These are phyloP conservation scores for Fusarium austroafricanum DNA, from an alignment of 2,329 filamentous ascomycete genomes.

Conservation along the genomic window DNA sequence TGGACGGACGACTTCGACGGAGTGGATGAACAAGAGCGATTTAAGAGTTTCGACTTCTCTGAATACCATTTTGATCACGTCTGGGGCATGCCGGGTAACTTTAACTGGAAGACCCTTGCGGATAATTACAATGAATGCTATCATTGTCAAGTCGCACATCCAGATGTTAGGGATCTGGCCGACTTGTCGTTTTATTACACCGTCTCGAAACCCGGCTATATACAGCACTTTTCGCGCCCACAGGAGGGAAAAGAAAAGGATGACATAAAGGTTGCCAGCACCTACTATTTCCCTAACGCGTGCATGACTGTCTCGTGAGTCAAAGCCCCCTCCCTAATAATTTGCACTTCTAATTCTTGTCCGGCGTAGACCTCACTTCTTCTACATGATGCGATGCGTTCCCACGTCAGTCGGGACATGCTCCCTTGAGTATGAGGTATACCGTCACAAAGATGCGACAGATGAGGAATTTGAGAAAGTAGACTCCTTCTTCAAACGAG, in stretches of 20 bases:
- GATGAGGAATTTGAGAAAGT: conserved; percentile 67
- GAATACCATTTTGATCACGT: conserved; percentile 67
- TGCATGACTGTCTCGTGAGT: conserved; percentile 37
- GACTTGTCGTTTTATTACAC: conserved; percentile 4
- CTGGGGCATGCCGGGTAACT: conserved; percentile 66
- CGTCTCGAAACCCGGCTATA: conserved; percentile 25
- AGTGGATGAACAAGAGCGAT: conserved; percentile 59
- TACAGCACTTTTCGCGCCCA: conserved; percentile 22
- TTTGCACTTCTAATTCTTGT: neutral
- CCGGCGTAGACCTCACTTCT: conserved; percentile 21
- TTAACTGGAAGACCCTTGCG: conserved; percentile 69
- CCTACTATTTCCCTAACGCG: conserved; percentile 33
- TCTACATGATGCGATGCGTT: conserved; percentile 34
- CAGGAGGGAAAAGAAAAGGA: neutral
- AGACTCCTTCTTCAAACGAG: conserved; percentile 68
- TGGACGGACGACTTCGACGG: conserved; percentile 64
- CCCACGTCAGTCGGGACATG: conserved; percentile 29
- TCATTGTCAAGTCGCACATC: conserved; percentile 31
- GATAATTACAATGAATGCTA: conserved; percentile 71
- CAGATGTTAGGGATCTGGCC: conserved; percentile 17
- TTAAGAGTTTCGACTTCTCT: conserved; percentile 58
- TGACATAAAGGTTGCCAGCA: conserved; percentile 19
- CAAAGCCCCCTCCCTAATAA: too few relatives aligned
- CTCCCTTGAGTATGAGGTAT: conserved; percentile 58
- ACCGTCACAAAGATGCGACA: conserved; percentile 67